A percentile compares a stretch with the other conserved stretches of the same genome.
These are phyloP conservation scores for Secale cereale DNA, from an alignment of 176 grass and related monocot species.

Conservation along the genomic window DNA sequence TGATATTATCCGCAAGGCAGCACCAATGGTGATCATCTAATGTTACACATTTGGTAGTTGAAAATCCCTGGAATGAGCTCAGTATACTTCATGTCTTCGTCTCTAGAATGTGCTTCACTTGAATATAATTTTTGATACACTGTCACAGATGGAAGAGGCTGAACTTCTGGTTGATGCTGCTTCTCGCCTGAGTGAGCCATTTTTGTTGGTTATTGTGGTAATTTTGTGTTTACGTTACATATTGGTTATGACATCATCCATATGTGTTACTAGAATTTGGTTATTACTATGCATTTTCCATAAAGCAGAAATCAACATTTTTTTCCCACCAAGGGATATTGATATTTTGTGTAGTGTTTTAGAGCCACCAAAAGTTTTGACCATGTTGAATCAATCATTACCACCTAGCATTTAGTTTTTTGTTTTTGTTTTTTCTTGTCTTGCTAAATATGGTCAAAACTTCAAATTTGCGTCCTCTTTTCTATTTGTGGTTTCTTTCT, in stretches of 20 bases:
- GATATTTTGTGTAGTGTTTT: constrained; percentile 7
- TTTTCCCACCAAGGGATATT: background rate
- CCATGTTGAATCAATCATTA: background rate
- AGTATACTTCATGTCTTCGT: constrained; percentile 30
- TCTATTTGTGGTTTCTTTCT: background rate
- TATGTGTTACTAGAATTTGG: background rate
- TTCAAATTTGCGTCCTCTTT: background rate
- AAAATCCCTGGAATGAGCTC: constrained; percentile 74
- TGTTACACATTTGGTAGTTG: constrained; percentile 99
- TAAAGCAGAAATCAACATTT: constrained; percentile 2
- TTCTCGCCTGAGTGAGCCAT: constrained; percentile 92
- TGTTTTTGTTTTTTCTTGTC: constrained; percentile 5
- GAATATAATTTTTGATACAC: constrained; percentile 48
- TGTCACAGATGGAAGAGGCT: constrained; percentile 93
- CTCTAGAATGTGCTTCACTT: constrained; percentile 41
- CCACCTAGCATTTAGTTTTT: background rate
- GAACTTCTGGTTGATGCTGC: constrained; percentile 91
- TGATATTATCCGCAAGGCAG: constrained; percentile 76
- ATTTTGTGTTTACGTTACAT: constrained; percentile 49
- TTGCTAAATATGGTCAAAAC: background rate
- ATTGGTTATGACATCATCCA: constrained; percentile 26
- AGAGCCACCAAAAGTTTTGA: background rate
- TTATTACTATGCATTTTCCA: background rate
- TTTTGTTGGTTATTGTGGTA: constrained; percentile 99
- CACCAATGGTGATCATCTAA: constrained; percentile 99